A percentile compares a stretch with the other conserved stretches of the same genome.
Conservation (phyloP, 1,139 yeast genomes). For the Scheffersomyces lignicola region DNA sequence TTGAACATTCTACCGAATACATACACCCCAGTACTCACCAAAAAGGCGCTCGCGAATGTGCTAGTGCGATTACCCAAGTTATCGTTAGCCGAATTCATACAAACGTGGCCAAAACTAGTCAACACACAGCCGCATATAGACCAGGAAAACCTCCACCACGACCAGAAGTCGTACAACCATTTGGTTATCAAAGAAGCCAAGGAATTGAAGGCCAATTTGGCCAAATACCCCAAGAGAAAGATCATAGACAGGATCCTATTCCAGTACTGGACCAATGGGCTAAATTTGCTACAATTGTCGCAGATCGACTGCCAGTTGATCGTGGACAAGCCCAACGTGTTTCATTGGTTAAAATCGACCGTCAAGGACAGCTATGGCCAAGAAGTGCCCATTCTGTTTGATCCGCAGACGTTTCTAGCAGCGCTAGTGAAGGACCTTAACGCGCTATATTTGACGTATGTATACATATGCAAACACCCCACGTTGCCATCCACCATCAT, state of each 20-base stretch:
- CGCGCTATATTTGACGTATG: conserved; percentile 53
- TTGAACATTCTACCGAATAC: conserved; percentile 34
- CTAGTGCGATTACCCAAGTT: conserved; percentile 32
- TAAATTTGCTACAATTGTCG: conserved; percentile 68
- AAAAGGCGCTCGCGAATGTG: conserved; percentile 21
- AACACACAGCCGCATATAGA: conserved; percentile 37
- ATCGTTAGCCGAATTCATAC: conserved; percentile 35
- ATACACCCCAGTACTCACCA: conserved; percentile 35
- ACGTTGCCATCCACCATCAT: conserved; percentile 57
- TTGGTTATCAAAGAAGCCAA: conserved; percentile 21
- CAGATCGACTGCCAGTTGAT: conserved; percentile 69
- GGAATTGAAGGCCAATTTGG: conserved; percentile 12
- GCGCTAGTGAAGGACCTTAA: conserved; percentile 49
- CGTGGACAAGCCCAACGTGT: conserved; percentile 54
- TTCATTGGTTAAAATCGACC: conserved; percentile 60
- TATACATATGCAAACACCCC: conserved; percentile 70
- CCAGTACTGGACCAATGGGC: conserved; percentile 63
- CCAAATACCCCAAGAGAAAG: conserved; percentile 37
- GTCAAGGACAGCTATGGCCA: conserved; percentile 41
- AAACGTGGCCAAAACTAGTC: conserved; percentile 36
- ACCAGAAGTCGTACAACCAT: conserved; percentile 29
- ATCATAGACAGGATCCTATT: conserved; percentile 51
- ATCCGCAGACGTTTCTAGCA: conserved; percentile 48
- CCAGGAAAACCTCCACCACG: conserved; percentile 9
- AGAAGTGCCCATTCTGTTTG: conserved; percentile 36